Percentiles rank a stretch among this genome's conserved stretches.
Evolutionary conservation across 1,139 yeast genomes (phyloP).

Genomic region (Blastobotrys proliferans): DNA sequence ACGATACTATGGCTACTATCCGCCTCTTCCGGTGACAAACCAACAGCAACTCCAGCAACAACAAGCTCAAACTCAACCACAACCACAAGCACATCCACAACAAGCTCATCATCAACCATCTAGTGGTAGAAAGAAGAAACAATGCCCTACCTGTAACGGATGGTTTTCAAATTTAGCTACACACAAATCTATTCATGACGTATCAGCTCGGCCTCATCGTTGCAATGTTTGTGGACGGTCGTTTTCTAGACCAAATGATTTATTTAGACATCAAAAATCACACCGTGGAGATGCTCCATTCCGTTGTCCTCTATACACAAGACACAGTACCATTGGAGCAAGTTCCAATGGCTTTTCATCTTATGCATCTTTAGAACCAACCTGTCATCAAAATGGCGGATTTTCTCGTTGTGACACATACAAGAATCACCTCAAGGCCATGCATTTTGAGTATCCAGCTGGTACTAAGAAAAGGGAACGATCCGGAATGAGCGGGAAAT

Average conservation of each 20-base stretch:
- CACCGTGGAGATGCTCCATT: slow-evolving; percentile 45
- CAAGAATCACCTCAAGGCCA: slow-evolving; percentile 84
- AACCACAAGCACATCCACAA: slow-evolving; percentile 1
- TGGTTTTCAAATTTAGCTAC: slow-evolving; percentile 80
- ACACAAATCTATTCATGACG: slow-evolving; percentile 78
- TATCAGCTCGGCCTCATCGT: slow-evolving; percentile 70
- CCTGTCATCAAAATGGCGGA: slow-evolving; percentile 76
- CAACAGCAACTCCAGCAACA: neutral
- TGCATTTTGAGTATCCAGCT: slow-evolving; percentile 83
- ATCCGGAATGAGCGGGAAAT: slow-evolving; percentile 60
- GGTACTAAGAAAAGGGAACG: slow-evolving; percentile 83
- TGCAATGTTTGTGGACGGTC: slow-evolving; percentile 79
- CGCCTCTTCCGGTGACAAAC: neutral
- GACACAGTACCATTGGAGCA: slow-evolving; percentile 15
- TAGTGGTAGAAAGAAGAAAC: slow-evolving; percentile 59
- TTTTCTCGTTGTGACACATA: slow-evolving; percentile 88
- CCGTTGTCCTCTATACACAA: slow-evolving; percentile 33
- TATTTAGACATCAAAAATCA: slow-evolving; percentile 76
- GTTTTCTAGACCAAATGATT: slow-evolving; percentile 83
- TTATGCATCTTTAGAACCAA: slow-evolving; percentile 19
- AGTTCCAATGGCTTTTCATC: slow-evolving; percentile 7
- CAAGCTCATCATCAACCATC: slow-evolving; percentile 1
- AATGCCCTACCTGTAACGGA: slow-evolving; percentile 77
- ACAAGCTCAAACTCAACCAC: neutral
- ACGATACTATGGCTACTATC: neutral